Evolutionary conservation across 164 flowering plant genomes (phyloP).

Genomic region (Tetrastigma voinierianum): DNA sequence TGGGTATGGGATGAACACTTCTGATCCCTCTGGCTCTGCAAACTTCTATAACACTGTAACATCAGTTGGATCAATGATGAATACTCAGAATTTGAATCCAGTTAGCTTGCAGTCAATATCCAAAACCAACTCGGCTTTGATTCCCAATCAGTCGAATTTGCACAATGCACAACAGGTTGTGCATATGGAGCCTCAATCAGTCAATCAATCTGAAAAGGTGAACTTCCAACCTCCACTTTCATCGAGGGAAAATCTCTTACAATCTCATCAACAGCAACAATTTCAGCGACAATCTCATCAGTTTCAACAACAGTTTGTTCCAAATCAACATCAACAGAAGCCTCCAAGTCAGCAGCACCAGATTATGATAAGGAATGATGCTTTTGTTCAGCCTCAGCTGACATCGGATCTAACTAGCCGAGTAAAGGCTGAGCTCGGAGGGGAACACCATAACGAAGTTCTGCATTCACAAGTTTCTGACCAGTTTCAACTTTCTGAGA

Average conservation of each 20-base stretch:
- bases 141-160: constrained; percentile 49
- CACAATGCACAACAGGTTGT: constrained; percentile 42
- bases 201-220: constrained; percentile 54
- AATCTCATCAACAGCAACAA: constrained; percentile 59
- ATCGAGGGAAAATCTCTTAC: constrained; percentile 33
- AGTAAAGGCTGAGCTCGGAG: constrained; percentile 50
- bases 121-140: constrained; percentile 40
- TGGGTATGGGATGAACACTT: constrained; percentile 45
- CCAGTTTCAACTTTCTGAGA: constrained; percentile 55
- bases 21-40: constrained; percentile 68
- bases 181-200: constrained; percentile 39
- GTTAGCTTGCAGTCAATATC: constrained; percentile 43
- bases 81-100: constrained; percentile 47
- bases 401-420: constrained; percentile 46
- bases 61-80: constrained; percentile 50
- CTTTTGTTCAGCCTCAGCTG: constrained; percentile 52
- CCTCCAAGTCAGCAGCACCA: constrained; percentile 60
- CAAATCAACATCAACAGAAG: constrained; percentile 48
- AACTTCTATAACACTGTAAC: constrained; percentile 51
- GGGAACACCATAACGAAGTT: constrained; percentile 44
- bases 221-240: constrained; percentile 47
- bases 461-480: constrained; percentile 50
- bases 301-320: constrained; percentile 44
- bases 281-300: constrained; percentile 54
- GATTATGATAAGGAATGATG: constrained; percentile 43